Evolutionary conservation across 306 rosid species (phyloP), one percentile per base, ranked within the genome.

Genomic region (Geum urbanum): DNA sequence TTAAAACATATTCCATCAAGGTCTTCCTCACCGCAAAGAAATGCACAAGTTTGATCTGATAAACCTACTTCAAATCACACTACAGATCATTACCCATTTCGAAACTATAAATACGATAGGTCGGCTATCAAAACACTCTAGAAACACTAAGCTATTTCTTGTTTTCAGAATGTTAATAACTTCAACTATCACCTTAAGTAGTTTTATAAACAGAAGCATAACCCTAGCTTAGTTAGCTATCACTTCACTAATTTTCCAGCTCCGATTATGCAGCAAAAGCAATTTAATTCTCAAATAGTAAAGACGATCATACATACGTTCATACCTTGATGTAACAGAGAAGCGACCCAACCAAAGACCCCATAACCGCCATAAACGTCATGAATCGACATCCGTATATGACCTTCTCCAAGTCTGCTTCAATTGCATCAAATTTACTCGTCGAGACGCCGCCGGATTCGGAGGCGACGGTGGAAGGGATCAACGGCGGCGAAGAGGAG

Each of bases 241-340:
- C 19, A 35, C 14, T 35, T 58, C 63, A 32, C 9, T 5, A 19
- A n/a, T n/a, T 1, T 58, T 6, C 27, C 19, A 32, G 39, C 32
- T 58, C 5, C 13, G 5, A 58, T 24, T 2, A 5, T 12, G 63
- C 63, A 58, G 40, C 43, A 32, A 58, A n/a, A n/a, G n/a, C n/a
- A n/a, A n/a, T n/a, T 32, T 18, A 58, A 58, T 8, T 24, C 27
- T 3, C 39, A 22, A 56, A 22, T 32, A n/a, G n/a, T n/a, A n/a
- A n/a, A n/a, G n/a, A n/a, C n/a, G n/a, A n/a, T n/a, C n/a, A n/a
- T n/a, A n/a, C n/a, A n/a, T n/a, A 68, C 3, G 80, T 48, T 0
- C 64, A 60, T 88, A 94, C 98, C 97, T 88, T 90, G 72, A 90
- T 60, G 75, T 87, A 94, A 77, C 98, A 94, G 5, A 88, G 79